These are phyloP conservation scores for Aspergillus neotritici DNA, from an alignment of 2,329 filamentous ascomycete genomes.

Conservation along the genomic window DNA sequence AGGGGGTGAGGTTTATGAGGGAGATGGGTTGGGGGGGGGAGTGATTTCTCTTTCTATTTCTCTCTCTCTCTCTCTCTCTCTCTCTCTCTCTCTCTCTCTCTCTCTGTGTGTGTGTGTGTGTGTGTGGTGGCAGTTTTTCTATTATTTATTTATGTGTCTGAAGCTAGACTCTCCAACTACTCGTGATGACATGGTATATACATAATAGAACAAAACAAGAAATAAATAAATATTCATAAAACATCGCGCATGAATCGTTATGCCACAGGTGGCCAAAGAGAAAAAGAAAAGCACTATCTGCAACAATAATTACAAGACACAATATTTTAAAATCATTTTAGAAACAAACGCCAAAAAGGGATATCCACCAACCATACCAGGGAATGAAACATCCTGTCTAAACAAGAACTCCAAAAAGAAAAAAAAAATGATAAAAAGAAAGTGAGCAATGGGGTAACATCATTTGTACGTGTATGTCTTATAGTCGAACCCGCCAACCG, in stretches of 20 bases:
- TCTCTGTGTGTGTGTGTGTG: no score
- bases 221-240: conserved; percentile 4
- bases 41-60: neutral
- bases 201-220: neutral
- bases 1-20: conserved; percentile 24
- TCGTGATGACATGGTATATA: neutral
- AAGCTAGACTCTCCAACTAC: no score
- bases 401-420: conserved; percentile 3
- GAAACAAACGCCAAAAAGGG: neutral
- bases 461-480: conserved; percentile 24
- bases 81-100: no score
- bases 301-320: no score
- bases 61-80: no score
- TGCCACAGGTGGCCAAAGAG: no score
- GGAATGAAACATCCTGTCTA: neutral
- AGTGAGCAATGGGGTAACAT: conserved; percentile 1
- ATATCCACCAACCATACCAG: neutral
- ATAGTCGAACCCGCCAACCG: conserved; percentile 21
- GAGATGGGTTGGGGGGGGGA: conserved; percentile 8
- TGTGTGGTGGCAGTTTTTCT: no score
- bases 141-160: no score
- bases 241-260: conserved; percentile 9
- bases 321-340: neutral
- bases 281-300: no score
- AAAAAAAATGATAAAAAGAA: conserved; percentile 2